Evolutionary conservation across 495 filamentous ascomycete species (phyloP), one percentile per base, ranked within the genome.

Genomic region (Xylaria cubensis): DNA sequence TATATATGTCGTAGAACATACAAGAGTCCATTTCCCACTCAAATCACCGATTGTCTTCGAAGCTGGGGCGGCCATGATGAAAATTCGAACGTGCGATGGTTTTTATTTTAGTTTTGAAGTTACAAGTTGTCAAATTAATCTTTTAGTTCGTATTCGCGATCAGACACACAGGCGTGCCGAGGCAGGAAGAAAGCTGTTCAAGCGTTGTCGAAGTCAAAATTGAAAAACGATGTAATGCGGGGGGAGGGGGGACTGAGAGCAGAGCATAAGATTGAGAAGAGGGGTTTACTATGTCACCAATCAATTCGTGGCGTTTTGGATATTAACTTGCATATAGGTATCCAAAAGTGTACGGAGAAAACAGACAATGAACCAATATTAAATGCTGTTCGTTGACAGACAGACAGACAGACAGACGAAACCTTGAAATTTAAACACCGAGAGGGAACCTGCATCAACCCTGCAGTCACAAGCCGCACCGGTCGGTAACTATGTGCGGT

Each of bases 21-120:
- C 94, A 89, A 97, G 90, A 29, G 86, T 78, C 90, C 92, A 98
- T 77, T 88, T 88, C 32, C 95, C 95, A 75, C 82, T 89, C 76
- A 97, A 86, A 79, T 94, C 86, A 70, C 87, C 88, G 69, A 94
- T 87, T 17, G 88, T 95, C 80, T 90, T 87, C 70, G 88, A 84
- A 70, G 88, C 80, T 51, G 95, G 95, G 67, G 94, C 92, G 74
- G 95, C 94, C 95, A 98, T 98, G 72, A 71, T 82, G 65, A 70
- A 70, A 61, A 68, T 70, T 64, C 66, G 58, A 21, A n/a, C 1
- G 34, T 61, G 32, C 24, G 41, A 6, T 62, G 9, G 3, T 44
- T 55, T 67, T 19, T 26, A 48, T 24, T 64, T 48, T 48, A 17
- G 4, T 34, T 12, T 65, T 10, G 19, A 39, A 12, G 13, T 39